Conservation (phyloP, 192 early-diverging fungal genomes). For the Coemansia brasiliensis region DNA sequence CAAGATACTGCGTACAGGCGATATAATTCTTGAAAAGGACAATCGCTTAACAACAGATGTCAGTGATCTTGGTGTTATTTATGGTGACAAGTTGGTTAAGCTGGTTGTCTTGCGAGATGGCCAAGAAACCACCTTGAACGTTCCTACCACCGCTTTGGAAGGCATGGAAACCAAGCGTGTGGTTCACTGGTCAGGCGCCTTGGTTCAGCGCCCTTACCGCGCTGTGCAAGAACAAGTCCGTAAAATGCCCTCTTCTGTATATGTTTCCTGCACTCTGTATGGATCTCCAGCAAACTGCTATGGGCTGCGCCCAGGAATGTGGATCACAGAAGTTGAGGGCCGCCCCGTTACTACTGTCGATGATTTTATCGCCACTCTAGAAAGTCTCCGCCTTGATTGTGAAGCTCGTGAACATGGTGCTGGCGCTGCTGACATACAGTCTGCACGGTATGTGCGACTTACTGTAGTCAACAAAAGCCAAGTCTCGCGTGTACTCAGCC, state of each 20-base stretch:
- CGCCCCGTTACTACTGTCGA: slow-evolving; percentile 60
- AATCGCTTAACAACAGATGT: slow-evolving; percentile 60
- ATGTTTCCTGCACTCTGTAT: slow-evolving; percentile 71
- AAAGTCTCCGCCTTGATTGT: slow-evolving; percentile 36
- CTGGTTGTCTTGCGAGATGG: slow-evolving; percentile 70
- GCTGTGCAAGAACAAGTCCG: slow-evolving; percentile 72
- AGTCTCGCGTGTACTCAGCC: slow-evolving; percentile 66
- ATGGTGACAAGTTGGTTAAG: slow-evolving; percentile 58
- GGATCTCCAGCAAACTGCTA: slow-evolving; percentile 72
- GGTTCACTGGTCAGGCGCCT: slow-evolving; percentile 84
- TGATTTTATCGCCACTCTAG: slow-evolving; percentile 58
- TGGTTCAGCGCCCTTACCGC: slow-evolving; percentile 74
- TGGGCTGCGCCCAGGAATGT: slow-evolving; percentile 69
- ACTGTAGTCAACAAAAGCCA: slow-evolving; percentile 55
- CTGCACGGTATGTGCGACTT: slow-evolving; percentile 42
- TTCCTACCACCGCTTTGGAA: slow-evolving; percentile 63
- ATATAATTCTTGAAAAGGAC: slow-evolving; percentile 67
- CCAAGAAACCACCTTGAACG: slow-evolving; percentile 60
- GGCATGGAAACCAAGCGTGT: slow-evolving; percentile 68
- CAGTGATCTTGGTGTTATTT: slow-evolving; percentile 58
- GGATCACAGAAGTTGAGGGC: slow-evolving; percentile 74
- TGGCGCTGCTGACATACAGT: slow-evolving; percentile 6
- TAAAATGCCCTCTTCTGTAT: slow-evolving; percentile 62
- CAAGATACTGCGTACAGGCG: slow-evolving; percentile 60
- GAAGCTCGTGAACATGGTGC: background rate